These are phyloP conservation scores for Camelina hispida DNA, from an alignment of 345 rosid species.

Conservation along the genomic window DNA sequence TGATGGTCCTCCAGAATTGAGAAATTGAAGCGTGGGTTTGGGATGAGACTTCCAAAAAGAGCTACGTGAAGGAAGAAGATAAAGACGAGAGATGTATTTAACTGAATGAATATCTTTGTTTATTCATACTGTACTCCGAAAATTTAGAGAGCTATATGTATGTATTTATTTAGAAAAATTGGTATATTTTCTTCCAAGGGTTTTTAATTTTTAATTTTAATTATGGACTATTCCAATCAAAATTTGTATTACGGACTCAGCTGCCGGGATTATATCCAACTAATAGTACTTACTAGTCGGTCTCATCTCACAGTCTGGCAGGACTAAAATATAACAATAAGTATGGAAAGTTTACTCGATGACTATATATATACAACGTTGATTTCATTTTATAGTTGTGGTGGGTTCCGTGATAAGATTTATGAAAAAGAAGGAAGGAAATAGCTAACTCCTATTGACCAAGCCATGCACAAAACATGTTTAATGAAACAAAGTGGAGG, in stretches of 20 bases:
- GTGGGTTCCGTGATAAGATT: too few species aligned
- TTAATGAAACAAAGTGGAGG: too few species aligned
- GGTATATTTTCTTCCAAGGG: not conserved
- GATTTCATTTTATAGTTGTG: too few species aligned
- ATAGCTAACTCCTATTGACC: too few species aligned
- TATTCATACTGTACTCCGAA: not conserved
- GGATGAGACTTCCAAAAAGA: constrained; percentile 74
- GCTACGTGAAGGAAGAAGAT: constrained; percentile 39
- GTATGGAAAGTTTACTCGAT: too few species aligned
- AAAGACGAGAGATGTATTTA: not conserved
- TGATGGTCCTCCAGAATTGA: constrained; percentile 58
- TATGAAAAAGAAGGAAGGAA: too few species aligned
- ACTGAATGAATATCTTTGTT: not conserved
- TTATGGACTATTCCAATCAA: not conserved
- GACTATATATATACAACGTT: too few species aligned
- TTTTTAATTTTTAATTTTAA: not conserved
- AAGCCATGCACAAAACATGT: too few species aligned
- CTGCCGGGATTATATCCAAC: too few species aligned
- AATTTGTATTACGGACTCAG: not conserved
- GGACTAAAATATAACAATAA: too few species aligned
- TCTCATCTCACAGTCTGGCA: too few species aligned
- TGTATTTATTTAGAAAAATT: not conserved
- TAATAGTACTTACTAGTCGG: too few species aligned
- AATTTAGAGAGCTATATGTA: not conserved
- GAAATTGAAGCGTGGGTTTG: constrained; percentile 83